A percentile compares a stretch with the other conserved stretches of the same genome.
Evolutionary conservation across 495 filamentous ascomycete species (phyloP).

Genomic region (Melanomma pulvis-pyrius): DNA sequence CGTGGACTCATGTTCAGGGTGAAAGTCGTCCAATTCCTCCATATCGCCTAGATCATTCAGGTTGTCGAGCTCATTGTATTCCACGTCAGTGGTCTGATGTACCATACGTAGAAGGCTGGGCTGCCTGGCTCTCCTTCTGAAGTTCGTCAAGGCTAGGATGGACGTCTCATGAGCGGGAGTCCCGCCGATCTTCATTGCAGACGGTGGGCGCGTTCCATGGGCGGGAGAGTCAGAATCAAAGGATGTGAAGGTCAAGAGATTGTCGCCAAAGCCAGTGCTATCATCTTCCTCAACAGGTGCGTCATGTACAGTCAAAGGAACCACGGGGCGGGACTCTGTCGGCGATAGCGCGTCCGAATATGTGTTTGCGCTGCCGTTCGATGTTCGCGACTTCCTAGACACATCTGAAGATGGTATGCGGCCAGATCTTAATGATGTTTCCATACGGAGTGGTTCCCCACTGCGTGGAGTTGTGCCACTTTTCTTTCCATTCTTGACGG

Average conservation of each 20-base stretch:
- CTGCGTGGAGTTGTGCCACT: not conserved
- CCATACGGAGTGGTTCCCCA: not conserved
- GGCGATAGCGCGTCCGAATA: not conserved
- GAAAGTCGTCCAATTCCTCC: constrained; percentile 50
- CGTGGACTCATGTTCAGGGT: constrained; percentile 68
- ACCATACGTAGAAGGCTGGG: constrained; percentile 69
- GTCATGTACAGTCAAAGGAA: not conserved
- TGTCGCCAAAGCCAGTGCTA: not conserved
- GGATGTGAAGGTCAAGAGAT: constrained; percentile 18
- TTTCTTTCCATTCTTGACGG: not conserved
- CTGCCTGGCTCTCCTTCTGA: constrained; percentile 66
- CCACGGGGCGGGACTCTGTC: not conserved
- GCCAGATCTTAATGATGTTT: not conserved
- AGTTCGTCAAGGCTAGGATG: constrained; percentile 56
- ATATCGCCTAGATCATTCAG: constrained; percentile 43
- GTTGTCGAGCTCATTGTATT: constrained; percentile 50
- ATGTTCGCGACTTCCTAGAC: constrained; percentile 5
- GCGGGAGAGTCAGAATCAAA: constrained; percentile 27
- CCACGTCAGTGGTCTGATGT: constrained; percentile 49
- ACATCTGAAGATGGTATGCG: constrained; percentile 2
- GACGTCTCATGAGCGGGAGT: constrained; percentile 62
- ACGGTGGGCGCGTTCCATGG: constrained; percentile 33
- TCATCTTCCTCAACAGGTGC: constrained; percentile 3
- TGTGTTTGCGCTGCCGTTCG: not conserved
- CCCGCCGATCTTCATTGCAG: constrained; percentile 39